Conservation (phyloP, 1,284 basidiomycete genomes). For the Moesziomyces sp. region DNA sequence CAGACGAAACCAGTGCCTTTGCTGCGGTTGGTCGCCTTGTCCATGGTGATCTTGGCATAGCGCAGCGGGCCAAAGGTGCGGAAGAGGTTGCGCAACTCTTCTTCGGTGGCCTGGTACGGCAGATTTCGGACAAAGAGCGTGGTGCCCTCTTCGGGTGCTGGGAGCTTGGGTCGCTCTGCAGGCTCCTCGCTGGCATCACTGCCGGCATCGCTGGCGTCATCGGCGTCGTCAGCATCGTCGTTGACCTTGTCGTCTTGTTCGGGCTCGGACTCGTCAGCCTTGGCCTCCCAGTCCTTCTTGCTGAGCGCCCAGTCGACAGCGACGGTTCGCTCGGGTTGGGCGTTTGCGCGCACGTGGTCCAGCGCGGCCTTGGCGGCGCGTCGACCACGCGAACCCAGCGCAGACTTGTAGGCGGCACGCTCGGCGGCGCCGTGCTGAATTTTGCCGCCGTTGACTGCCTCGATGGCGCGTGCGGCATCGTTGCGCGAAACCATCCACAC, state of each 20-base stretch:
- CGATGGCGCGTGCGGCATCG: conserved; percentile 86
- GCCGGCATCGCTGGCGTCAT: conserved; percentile 55
- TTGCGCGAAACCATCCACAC: conserved; percentile 90
- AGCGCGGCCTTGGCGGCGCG: conserved; percentile 73
- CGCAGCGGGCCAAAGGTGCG: conserved; percentile 85
- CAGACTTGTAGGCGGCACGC: conserved; percentile 74
- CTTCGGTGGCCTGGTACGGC: conserved; percentile 79
- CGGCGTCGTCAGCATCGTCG: conserved; percentile 55
- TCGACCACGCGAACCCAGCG: conserved; percentile 75
- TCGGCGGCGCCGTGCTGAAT: conserved; percentile 76
- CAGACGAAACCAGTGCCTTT: conserved; percentile 96
- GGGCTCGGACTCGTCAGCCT: conserved; percentile 71
- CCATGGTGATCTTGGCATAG: conserved; percentile 92
- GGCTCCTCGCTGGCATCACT: conserved; percentile 61
- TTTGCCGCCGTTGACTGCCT: conserved; percentile 83
- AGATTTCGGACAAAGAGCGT: conserved; percentile 96
- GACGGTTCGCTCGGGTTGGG: conserved; percentile 75
- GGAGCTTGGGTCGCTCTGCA: conserved; percentile 58
- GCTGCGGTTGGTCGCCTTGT: conserved; percentile 83
- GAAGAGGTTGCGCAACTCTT: conserved; percentile 64
- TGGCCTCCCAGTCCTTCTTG: conserved; percentile 88
- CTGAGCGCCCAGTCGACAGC: conserved; percentile 97
- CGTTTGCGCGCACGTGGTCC: conserved; percentile 40
- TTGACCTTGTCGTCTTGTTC: conserved; percentile 66
- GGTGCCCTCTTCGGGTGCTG: conserved; percentile 73